Percentiles rank a stretch among this genome's conserved stretches.
Evolutionary conservation across 306 rosid genomes (phyloP).

Genomic region (Cucurbita moschata): DNA sequence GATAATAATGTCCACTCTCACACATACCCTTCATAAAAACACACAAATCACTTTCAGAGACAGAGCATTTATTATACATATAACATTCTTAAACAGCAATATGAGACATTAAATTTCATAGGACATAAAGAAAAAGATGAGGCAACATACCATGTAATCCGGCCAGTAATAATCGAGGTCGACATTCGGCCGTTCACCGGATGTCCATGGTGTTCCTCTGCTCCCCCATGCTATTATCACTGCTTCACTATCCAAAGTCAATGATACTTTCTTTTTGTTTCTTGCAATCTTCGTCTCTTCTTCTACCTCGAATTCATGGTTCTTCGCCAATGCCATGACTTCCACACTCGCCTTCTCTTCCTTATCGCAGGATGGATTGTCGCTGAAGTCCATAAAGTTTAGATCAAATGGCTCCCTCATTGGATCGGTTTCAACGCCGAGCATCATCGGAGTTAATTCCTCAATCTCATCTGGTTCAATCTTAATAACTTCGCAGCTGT

Average conservation of each 20-base stretch:
- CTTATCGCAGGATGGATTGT: slow-evolving; percentile 26
- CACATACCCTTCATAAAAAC: background rate
- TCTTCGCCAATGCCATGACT: slow-evolving; percentile 5
- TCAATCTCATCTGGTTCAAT: slow-evolving; percentile 24
- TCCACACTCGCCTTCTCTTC: slow-evolving; percentile 10
- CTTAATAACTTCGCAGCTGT: slow-evolving; percentile 26
- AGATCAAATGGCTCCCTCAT: slow-evolving; percentile 53
- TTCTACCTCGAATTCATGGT: background rate
- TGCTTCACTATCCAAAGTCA: slow-evolving; percentile 68
- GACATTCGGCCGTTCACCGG: slow-evolving; percentile 45
- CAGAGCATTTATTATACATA: background rate
- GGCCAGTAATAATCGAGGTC: slow-evolving; percentile 37
- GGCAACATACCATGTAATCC: slow-evolving; percentile 38
- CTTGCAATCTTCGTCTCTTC: slow-evolving; percentile 4
- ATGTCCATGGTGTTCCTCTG: slow-evolving; percentile 66
- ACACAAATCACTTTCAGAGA: background rate
- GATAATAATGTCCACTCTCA: background rate
- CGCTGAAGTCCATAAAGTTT: slow-evolving; percentile 38
- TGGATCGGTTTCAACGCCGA: slow-evolving; percentile 19
- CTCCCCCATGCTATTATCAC: slow-evolving; percentile 62
- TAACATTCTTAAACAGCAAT: background rate
- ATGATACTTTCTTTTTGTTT: slow-evolving; percentile 26
- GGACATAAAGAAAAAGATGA: background rate
- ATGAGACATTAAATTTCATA: background rate
- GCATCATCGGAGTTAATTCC: slow-evolving; percentile 1